A percentile compares a stretch with the other conserved stretches of the same genome.
Evolutionary conservation across 352 stramenopile species (phyloP).

Genomic region (Globisporangium nunn): DNA sequence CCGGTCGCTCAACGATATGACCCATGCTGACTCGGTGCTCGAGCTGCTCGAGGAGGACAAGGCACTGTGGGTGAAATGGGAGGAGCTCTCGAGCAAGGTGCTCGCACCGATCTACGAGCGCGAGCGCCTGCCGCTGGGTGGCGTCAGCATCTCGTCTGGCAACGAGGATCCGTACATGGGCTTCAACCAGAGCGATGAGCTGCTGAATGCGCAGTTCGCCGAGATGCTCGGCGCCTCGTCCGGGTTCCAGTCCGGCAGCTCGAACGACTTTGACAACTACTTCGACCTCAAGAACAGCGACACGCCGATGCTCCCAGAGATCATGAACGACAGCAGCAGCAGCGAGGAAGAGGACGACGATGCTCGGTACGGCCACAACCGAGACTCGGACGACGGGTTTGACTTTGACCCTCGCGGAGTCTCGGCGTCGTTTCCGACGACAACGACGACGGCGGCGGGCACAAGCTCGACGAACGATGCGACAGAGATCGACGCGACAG

Average conservation of each 20-base stretch:
- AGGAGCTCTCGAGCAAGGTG: slow-evolving; percentile 62
- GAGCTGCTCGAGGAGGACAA: slow-evolving; percentile 78
- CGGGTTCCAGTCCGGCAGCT: slow-evolving; percentile 36
- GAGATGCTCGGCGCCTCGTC: slow-evolving; percentile 68
- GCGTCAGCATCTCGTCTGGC: slow-evolving; percentile 41
- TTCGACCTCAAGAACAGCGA: slow-evolving; percentile 68
- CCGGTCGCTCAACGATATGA: slow-evolving; percentile 77
- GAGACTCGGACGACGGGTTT: slow-evolving; percentile 21
- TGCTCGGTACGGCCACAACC: slow-evolving; percentile 23
- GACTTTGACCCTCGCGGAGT: slow-evolving; percentile 22
- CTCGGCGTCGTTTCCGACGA: slow-evolving; percentile 1
- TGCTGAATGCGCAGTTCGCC: slow-evolving; percentile 78
- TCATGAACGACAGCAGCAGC: slow-evolving; percentile 86
- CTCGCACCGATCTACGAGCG: slow-evolving; percentile 73
- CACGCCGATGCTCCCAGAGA: slow-evolving; percentile 73
- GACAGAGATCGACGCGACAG: slow-evolving; percentile 12
- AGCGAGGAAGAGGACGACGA: slow-evolving; percentile 80
- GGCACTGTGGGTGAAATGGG: slow-evolving; percentile 69
- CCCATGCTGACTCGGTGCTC: slow-evolving; percentile 71
- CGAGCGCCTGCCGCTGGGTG: slow-evolving; percentile 68
- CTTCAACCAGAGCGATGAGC: slow-evolving; percentile 66
- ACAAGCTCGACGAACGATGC: neutral
- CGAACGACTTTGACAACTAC: slow-evolving; percentile 61
- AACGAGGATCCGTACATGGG: slow-evolving; percentile 71
- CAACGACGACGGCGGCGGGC: neutral